Conservation (phyloP, 2,329 filamentous ascomycete genomes). For the Fusarium heterosporum region DNA sequence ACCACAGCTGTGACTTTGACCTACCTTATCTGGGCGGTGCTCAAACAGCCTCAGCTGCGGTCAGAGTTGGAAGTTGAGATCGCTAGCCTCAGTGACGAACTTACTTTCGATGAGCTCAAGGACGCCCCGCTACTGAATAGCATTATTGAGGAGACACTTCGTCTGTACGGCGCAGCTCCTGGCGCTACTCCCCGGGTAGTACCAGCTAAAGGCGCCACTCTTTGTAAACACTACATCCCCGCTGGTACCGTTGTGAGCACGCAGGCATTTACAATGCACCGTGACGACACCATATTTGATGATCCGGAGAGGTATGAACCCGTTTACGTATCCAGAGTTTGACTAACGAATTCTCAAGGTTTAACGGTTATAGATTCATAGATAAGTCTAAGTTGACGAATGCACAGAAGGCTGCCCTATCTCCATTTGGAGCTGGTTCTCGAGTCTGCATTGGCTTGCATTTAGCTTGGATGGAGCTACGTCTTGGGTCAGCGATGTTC, state of each 20-base stretch:
- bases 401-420: not conserved
- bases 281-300: not conserved
- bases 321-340: fast-evolving
- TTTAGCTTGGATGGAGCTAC: slow-evolving; percentile 29
- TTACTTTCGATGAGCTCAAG: slow-evolving; percentile 4
- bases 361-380: slow-evolving; percentile 1
- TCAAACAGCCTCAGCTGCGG: slow-evolving; percentile 8
- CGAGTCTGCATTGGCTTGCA: slow-evolving; percentile 30
- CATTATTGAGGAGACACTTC: slow-evolving; percentile 25
- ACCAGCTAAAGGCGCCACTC: not conserved
- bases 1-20: slow-evolving; percentile 28
- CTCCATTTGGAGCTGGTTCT: slow-evolving; percentile 28
- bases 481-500: slow-evolving; percentile 21
- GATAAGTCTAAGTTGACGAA: not conserved
- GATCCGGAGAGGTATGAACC: not conserved
- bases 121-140: slow-evolving; percentile 13
- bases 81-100: not conserved
- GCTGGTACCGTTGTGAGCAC: slow-evolving; percentile 7
- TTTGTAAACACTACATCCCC: not conserved
- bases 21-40: slow-evolving; percentile 28
- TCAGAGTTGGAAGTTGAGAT: slow-evolving; percentile 12
- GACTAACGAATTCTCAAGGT: fast-evolving
- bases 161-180: slow-evolving; percentile 32
- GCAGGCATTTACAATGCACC: slow-evolving; percentile 25
- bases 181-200: slow-evolving; percentile 17